Evolutionary conservation across 768 basidiomycete species (phyloP), one percentile per base, ranked within the genome.

Genomic region (Lactifluus subvellereus): DNA sequence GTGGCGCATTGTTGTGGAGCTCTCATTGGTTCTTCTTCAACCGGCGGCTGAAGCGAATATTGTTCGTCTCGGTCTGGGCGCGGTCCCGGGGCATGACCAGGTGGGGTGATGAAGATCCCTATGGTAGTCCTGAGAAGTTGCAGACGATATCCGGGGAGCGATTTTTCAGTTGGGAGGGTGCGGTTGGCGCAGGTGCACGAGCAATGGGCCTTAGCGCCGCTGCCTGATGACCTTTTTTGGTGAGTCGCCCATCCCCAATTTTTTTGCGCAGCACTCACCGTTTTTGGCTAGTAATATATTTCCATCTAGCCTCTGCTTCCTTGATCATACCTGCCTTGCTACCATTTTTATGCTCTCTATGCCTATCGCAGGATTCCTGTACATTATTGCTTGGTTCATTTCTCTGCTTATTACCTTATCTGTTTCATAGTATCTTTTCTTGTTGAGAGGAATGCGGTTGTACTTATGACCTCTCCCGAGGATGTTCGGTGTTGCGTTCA

Each of bases 1-100:
- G 84, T 20, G 91, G 92, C 18, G 88, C 92, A 4, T 77, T 98
- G 61, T 80, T 98, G 7, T 98, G 95, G 95, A 94, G 91, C 38
- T 92, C 91, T 11, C 92, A 96, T 73, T 96, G 93, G 88, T 98
- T 98, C 80, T 96, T 98, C 78, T 78, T 93, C 70, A 96, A 94
- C 79, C 83, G 88, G 70, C 95, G 93, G 78, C 77, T 86, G 75
- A 97, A 95, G 77, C 86, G 95, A 22, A 84, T 98, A 69, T 75
- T 98, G 59, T 98, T 96, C 76, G 82, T 97, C 62, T 89, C 92
- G 1, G 86, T 93, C 22, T 97, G 94, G 92, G 92, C 94, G 7
- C 83, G 88, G 49, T 87, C 87, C 37, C 82, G 81, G 69, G 82
- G 83, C 54, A 77, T 83, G 20, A 76, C 77, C 18, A 75, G 81